Evolutionary conservation across 148 eudicot genomes (phyloP).

Genomic region (Camellia japonica): DNA sequence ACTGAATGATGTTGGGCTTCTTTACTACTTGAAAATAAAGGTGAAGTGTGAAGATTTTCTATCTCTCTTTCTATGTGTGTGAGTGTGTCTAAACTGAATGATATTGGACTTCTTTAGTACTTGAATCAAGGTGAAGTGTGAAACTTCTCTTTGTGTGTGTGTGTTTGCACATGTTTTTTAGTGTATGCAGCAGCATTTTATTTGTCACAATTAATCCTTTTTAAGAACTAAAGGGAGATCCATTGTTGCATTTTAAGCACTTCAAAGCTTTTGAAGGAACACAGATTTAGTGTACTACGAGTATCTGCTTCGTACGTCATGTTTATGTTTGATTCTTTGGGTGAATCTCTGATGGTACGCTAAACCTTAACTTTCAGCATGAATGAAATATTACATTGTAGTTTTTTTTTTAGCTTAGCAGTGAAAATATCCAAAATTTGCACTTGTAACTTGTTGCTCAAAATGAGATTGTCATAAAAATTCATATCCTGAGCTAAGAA

Average conservation of each 20-base stretch:
- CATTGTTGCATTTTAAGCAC: constrained; percentile 6
- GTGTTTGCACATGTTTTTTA: neutral
- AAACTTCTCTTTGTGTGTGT: too few relatives aligned
- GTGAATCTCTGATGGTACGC: neutral
- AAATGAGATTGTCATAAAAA: neutral
- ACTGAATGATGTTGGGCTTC: neutral
- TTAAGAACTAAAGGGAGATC: neutral
- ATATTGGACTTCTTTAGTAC: neutral
- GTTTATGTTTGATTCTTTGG: neutral
- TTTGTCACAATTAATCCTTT: neutral
- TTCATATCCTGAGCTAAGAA: neutral
- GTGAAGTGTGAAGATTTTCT: neutral
- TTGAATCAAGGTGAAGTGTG: neutral
- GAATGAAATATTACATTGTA: neutral
- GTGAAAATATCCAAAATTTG: neutral
- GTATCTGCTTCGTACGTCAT: neutral
- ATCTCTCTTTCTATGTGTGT: too few relatives aligned
- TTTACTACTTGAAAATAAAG: neutral
- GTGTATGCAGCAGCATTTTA: neutral
- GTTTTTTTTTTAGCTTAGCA: neutral
- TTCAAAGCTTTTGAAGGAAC: neutral
- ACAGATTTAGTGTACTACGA: neutral
- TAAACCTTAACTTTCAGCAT: neutral
- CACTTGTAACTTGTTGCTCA: constrained; percentile 7
- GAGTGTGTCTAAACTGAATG: too few relatives aligned